A percentile compares a stretch with the other conserved stretches of the same genome.
These are phyloP conservation scores for Suillus lakei DNA, from an alignment of 768 basidiomycete genomes.

Conservation along the genomic window DNA sequence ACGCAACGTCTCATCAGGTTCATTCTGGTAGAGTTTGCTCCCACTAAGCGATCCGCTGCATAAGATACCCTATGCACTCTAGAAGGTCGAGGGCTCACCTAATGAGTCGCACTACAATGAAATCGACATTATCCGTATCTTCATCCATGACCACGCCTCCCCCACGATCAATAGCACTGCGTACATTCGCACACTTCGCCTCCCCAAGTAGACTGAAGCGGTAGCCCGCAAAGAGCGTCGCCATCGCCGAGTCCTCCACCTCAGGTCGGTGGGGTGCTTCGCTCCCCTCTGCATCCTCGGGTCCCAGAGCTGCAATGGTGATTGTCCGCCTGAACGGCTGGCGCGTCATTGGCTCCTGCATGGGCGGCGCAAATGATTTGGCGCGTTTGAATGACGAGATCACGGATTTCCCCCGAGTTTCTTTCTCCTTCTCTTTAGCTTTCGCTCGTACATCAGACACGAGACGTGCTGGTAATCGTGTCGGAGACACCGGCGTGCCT, in stretches of 20 bases:
- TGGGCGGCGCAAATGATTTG: constrained; percentile 64
- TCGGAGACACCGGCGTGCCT: constrained; percentile 21
- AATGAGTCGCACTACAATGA: constrained; percentile 72
- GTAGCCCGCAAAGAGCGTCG: constrained; percentile 56
- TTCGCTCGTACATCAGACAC: constrained; percentile 4
- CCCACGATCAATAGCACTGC: constrained; percentile 64
- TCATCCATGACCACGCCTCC: constrained; percentile 50
- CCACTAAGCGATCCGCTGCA: constrained; percentile 50
- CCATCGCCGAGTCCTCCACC: constrained; percentile 6
- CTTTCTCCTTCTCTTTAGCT: constrained; percentile 24
- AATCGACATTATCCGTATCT: constrained; percentile 60
- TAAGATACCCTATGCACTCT: neutral
- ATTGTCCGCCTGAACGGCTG: constrained; percentile 53
- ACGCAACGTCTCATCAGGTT: constrained; percentile 50
- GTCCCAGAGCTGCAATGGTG: constrained; percentile 25
- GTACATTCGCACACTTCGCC: constrained; percentile 60
- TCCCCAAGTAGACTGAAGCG: constrained; percentile 70
- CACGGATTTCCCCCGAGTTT: constrained; percentile 27
- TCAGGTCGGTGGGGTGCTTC: constrained; percentile 3
- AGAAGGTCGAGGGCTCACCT: constrained; percentile 50
- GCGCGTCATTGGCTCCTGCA: constrained; percentile 29
- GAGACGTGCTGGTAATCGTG: constrained; percentile 20
- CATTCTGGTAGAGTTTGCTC: constrained; percentile 66
- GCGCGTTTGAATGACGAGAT: constrained; percentile 65
- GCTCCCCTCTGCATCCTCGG: constrained; percentile 25